Base-by-base conservation (phyloP, 768 basidiomycete species). In the Hericium rajendrae region DNA sequence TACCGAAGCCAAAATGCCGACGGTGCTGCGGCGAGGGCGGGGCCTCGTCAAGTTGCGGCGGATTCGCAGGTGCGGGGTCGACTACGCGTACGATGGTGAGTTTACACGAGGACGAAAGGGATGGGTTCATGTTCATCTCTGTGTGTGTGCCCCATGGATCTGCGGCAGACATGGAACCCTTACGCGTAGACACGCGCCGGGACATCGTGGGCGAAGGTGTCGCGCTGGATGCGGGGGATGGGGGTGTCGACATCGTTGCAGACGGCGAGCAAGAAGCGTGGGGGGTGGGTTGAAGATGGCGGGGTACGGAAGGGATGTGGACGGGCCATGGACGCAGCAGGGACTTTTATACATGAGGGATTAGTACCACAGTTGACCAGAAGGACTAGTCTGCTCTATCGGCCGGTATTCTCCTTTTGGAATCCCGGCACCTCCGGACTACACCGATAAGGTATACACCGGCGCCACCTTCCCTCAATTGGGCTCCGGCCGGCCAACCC, bases 41-140 rank as follows among this genome's bases (percentile, higher is more conserved):
- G 20, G 70, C 72, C 57, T 73, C 69, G 50, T 65, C 55, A 73
- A 66, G 60, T 68, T 66, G 51, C 68, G 63, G 67, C 32, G 59
- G 64, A 60, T 66, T 68, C 70, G 41, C 52, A 58, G 53, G n/a
- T 10, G 43, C n/a, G 20, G 49, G 49, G 49, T 18, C 18, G 49
- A 22, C 24, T 12, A 89, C 83, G 55, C 85, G 84, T 24, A 90
- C 84, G 70, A 91, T 91, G 53, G 87, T 89, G 41, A 91, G 74
- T 3, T 74, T 82, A 69, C 80, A 83, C 24, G 81, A 82, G 0
- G 82, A 78, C 2, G 79, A 75, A 59, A 83, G 74, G 56, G 73
- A 72, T 2, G 78, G 78, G 66, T 80, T 77, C 56, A 76, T 66
- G 62, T 82, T 84, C 41, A 83, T 62, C 11, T 72, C 66, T 18